Evolutionary conservation across 495 filamentous ascomycete species (phyloP), one percentile per base, ranked within the genome.

Genomic region (Gamarada debralockiae): DNA sequence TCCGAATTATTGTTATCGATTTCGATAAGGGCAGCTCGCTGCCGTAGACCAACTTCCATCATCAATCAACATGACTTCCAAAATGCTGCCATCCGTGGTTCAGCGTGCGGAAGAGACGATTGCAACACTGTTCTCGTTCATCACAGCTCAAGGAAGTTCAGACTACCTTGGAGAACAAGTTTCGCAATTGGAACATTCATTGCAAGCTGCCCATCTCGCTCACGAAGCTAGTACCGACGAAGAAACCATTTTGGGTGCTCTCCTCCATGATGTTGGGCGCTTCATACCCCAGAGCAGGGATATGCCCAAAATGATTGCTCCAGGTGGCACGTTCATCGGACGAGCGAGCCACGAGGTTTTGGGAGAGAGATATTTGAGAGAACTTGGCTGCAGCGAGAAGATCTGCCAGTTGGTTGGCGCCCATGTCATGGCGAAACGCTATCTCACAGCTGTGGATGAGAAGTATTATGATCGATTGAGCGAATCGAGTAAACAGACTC

Each of bases 391-490:
- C 31, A 34, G 31, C n/a, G 8, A 8, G n/a, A 34, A 34, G n/a
- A 34, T 34, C 8, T 34, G 31, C 31, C 8, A 34, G 31, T n/a
- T 34, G 31, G 31, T 34, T 34, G 31, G 31, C 8, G 31, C 31
- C 8, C 31, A 34, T 34, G 31, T 34, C 8, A 8, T 34, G 31
- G 31, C 31, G 31, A 34, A 34, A 25, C 17, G 41, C 14, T 29
- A 48, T 48, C 20, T 48, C 3, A 48, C 44, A 29, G 44, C 44
- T 6, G 27, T 34, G 3, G 44, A 48, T 48, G 23, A 33, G 15
- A 17, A 17, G 15, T 48, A 48, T 27, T 48, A 27, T 31, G 23
- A 48, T 18, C n/a, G 15, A 8, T 27, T 48, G 9, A 48, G 44
- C 23, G 44, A 48, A 18, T 9, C 23, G 8, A 25, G 20, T 12